Percentiles rank a stretch among this genome's conserved stretches.
Conservation (phyloP, 805 yeast genomes). For the Cyberlindnera saturnus region DNA sequence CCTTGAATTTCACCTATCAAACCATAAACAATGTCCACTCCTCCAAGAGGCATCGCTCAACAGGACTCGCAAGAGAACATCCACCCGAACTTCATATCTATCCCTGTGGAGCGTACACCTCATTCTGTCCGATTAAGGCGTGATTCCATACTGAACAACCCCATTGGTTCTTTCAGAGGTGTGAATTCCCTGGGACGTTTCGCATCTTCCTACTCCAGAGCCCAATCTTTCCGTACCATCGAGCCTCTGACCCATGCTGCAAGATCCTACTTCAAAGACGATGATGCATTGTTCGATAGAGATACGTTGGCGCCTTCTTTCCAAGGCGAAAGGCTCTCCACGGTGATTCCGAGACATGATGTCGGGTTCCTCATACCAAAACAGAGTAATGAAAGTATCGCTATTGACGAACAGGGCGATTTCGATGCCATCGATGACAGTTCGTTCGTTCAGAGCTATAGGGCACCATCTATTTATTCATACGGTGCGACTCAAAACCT, state of each 20-base stretch:
- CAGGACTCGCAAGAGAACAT: not conserved
- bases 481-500: slow-evolving; percentile 27
- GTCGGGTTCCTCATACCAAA: slow-evolving; percentile 22
- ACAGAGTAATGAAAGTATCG: slow-evolving; percentile 15
- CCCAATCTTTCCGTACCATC: slow-evolving; percentile 63
- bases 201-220: slow-evolving; percentile 74
- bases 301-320: slow-evolving; percentile 59
- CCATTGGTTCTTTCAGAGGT: slow-evolving; percentile 57
- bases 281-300: slow-evolving; percentile 65
- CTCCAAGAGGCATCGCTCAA: not conserved
- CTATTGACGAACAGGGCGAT: slow-evolving; percentile 23
- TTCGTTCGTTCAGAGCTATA: slow-evolving; percentile 26
- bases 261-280: slow-evolving; percentile 58
- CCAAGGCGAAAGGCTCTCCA: slow-evolving; percentile 58
- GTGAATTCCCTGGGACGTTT: slow-evolving; percentile 68
- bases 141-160: slow-evolving; percentile 35
- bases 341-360: slow-evolving; percentile 37
- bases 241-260: slow-evolving; percentile 35
- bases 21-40: not conserved
- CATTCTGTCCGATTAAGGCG: slow-evolving; percentile 25
- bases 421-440: slow-evolving; percentile 35
- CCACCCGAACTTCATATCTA: slow-evolving; percentile 9
- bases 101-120: slow-evolving; percentile 14
- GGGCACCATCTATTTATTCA: slow-evolving; percentile 26
- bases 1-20: not conserved